Evolutionary conservation across 441 rosid species (phyloP).

Genomic region (Raphanus hybrid): DNA sequence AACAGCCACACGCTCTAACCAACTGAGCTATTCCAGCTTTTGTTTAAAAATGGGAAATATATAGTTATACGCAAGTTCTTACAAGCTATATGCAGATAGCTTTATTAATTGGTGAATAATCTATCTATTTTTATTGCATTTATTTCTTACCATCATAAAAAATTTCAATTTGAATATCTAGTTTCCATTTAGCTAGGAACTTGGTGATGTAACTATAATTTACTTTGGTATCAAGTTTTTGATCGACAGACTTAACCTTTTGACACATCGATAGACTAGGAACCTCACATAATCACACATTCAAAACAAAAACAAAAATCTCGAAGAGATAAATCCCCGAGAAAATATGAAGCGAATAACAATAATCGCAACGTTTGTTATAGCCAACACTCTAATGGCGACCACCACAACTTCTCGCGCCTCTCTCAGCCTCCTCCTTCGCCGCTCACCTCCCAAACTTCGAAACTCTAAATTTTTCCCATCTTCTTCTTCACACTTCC

Average conservation of each 20-base stretch:
- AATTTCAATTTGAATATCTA: too few species aligned
- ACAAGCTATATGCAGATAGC: too few species aligned
- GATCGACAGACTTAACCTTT: too few species aligned
- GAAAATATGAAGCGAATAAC: constrained; percentile 35
- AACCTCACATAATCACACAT: background rate
- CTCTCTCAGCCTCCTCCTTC: constrained; percentile 63
- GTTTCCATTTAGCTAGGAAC: too few species aligned
- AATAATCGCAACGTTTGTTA: constrained; percentile 30
- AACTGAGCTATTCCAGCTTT: constrained; percentile 50
- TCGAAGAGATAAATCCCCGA: background rate
- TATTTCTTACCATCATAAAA: too few species aligned
- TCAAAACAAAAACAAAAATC: background rate
- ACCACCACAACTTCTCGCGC: constrained; percentile 42
- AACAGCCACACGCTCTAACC: constrained; percentile 99
- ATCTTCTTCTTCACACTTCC: constrained; percentile 24
- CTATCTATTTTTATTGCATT: too few species aligned
- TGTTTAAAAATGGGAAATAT: too few species aligned
- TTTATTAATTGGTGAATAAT: too few species aligned
- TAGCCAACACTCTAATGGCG: constrained; percentile 40
- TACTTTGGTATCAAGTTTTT: too few species aligned
- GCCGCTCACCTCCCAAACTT: constrained; percentile 41
- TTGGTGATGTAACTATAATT: too few species aligned
- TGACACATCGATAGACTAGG: background rate
- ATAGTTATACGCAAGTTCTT: too few species aligned
- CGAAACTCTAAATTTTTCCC: constrained; percentile 21